Base-by-base conservation (phyloP, 148 eudicot genomes). In the Chenopodium berlandieri region DNA sequence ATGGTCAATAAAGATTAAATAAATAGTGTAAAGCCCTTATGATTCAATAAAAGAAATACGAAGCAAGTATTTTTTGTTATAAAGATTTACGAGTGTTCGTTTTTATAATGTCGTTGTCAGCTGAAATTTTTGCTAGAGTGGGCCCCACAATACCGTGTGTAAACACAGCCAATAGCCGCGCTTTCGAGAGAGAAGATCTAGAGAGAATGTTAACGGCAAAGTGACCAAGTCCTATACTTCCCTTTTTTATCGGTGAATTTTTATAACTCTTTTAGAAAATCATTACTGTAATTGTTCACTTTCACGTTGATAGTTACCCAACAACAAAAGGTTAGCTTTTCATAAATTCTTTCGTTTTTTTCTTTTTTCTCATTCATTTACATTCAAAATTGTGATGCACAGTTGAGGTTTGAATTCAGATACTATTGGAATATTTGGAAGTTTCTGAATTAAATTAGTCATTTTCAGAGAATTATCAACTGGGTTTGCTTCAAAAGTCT, bases 141-240 rank as follows among this genome's bases (percentile, higher is more conserved):
- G 85, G 40, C 48, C 85, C 85, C 82, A 79, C 85, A 64, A 40
- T 65, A 31, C 85, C 85, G 85, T 73, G 85, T 62, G 44, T 6
- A 5, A 40, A 40, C 44, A 40, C 44, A 40, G 44, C 44, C 44
- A 40, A 40, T 40, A 54, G 34, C 82, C 68, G 52, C 83, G 69
- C 78, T 20, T 68, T 40, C 64, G 73, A 50, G 30, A 50, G 50
- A 73, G 78, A 73, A 44, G 68, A 79, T 71, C 82, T 79, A 37
- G 76, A 37, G 76, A 37, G 79, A 77, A 69, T 63, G 73, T 70
- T 76, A 82, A 71, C 72, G 68, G 71, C 75, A 72, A 40, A 71
- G 23, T 10, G 75, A 72, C 68, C 52, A 19, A 68, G 30, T 75
- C 78, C 19, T 56, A 12, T 40, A 27, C 9, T 69, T 76, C 32